A percentile compares a stretch with the other conserved stretches of the same genome.
These are phyloP conservation scores for Boletus reticulatus DNA, from an alignment of 768 basidiomycete genomes.

Conservation along the genomic window DNA sequence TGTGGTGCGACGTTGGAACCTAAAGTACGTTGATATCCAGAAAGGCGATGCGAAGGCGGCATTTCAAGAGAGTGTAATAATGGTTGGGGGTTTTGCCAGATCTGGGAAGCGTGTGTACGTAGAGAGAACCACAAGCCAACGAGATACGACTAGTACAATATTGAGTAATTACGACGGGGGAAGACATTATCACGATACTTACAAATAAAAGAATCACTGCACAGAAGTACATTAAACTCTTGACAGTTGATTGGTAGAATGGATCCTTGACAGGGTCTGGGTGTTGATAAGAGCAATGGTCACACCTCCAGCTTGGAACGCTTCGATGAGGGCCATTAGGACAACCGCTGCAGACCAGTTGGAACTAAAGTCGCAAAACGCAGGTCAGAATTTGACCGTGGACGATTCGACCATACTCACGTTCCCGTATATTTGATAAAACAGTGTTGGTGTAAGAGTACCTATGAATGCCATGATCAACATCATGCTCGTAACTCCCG, in stretches of 20 bases:
- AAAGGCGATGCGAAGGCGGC: constrained; percentile 50
- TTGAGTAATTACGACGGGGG: constrained; percentile 4
- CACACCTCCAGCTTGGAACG: constrained; percentile 70
- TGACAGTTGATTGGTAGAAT: constrained; percentile 95
- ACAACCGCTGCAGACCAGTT: constrained; percentile 82
- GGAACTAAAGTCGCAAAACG: constrained; percentile 57
- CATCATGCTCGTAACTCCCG: constrained; percentile 99
- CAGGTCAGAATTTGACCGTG: constrained; percentile 4
- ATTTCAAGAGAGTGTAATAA: constrained; percentile 68
- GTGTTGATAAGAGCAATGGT: constrained; percentile 92
- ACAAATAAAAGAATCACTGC: constrained; percentile 88
- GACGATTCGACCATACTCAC: constrained; percentile 49
- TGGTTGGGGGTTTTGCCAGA: constrained; percentile 97
- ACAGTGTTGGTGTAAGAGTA: constrained; percentile 89
- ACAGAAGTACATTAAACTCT: constrained; percentile 94
- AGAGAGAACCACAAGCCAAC: constrained; percentile 99
- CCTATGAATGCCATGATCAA: constrained; percentile 99
- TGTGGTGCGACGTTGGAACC: constrained; percentile 6
- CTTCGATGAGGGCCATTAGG: constrained; percentile 37
- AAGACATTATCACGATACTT: constrained; percentile 33
- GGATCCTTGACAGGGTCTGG: constrained; percentile 91
- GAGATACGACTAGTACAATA: constrained; percentile 74
- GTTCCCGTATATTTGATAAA: constrained; percentile 97
- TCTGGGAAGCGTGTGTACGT: constrained; percentile 95
- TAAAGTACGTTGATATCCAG: constrained; percentile 58